These are phyloP conservation scores for Cardiosporidium cionae DNA, from an alignment of 169 alveolate genomes.

Conservation along the genomic window DNA sequence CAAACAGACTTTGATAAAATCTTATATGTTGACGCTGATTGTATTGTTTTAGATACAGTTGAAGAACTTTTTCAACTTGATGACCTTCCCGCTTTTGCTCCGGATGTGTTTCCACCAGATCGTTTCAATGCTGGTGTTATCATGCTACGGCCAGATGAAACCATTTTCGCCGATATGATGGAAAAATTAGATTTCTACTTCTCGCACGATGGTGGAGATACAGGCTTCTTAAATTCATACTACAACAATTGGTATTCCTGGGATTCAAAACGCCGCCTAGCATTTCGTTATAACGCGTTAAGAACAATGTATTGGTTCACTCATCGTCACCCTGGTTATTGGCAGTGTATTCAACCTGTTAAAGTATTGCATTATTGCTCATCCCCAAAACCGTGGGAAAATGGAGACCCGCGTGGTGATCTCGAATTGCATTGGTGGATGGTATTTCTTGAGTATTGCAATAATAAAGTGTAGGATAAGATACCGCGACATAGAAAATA, in stretches of 20 bases:
- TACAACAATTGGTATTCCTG: constrained; percentile 1
- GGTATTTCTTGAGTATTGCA: neutral
- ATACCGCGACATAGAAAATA: too few species aligned
- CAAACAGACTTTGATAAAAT: neutral
- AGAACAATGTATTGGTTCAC: neutral
- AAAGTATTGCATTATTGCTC: constrained; percentile 8
- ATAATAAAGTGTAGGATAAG: too few species aligned
- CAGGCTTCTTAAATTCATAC: constrained; percentile 7
- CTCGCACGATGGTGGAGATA: constrained; percentile 3
- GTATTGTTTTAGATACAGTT: neutral
- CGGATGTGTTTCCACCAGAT: constrained; percentile 25
- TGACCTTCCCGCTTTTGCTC: constrained; percentile 19
- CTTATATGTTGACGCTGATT: constrained; percentile 15
- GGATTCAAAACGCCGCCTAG: neutral
- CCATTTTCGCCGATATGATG: neutral
- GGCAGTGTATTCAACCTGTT: constrained; percentile 4
- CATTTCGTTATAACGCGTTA: constrained; percentile 4
- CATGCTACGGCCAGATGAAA: neutral
- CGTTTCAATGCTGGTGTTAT: constrained; percentile 23
- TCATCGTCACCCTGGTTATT: neutral
- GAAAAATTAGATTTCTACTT: neutral
- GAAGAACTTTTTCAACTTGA: constrained; percentile 4
- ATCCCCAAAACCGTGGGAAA: constrained; percentile 21
- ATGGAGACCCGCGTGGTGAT: neutral
- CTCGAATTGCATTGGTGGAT: constrained; percentile 8